Base-by-base conservation (phyloP, 2,329 filamentous ascomycete species). In the Catunica adiposa region DNA sequence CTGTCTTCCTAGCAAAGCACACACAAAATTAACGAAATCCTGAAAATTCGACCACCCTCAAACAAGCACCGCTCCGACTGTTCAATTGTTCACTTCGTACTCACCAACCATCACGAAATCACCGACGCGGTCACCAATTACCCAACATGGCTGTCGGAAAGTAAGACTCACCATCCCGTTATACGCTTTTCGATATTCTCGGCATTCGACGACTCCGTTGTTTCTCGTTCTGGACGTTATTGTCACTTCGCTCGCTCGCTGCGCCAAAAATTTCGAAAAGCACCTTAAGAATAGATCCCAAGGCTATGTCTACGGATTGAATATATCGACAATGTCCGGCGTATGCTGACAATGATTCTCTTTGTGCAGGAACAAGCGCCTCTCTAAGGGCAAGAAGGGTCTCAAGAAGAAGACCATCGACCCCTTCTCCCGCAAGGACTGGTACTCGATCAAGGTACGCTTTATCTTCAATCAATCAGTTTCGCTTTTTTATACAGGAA, bases 301-400 rank as follows among this genome's bases (percentile, higher is more conserved):
- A 11, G n/a, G 8, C 20, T 54, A 7, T 6, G 14, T 17, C 17
- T 50, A 23, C 9, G 31, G 9, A 34, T 34, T 34, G 11, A 34
- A 34, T 11, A 34, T 34, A 5, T 34, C 25, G 48, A 51, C 23
- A 54, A 42, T 42, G 37, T 2, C 5, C 37, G 22, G 54, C 57
- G 34, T 46, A 64, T 56, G 54, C 55, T 59, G 55, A 63, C 65
- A 40, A 61, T 56, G 62, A 48, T 62, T 38, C 60, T 55, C 56
- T n/a, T n/a, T 56, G 51, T 57, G 40, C 66, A 89, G 84, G 87
- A 98, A 98, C 84, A 98, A 98, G 89, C 89, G 92, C 82, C 83
- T 98, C 79, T 97, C 92, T 65, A 98, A 98, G 83, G 92, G 92
- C 79, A 98, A 97, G 88, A 98, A 98, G 84, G 90, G 92, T 75